Evolutionary conservation across 257 asterid species (phyloP), one percentile per base, ranked within the genome.

Genomic region (Rehmannia glutinosa): DNA sequence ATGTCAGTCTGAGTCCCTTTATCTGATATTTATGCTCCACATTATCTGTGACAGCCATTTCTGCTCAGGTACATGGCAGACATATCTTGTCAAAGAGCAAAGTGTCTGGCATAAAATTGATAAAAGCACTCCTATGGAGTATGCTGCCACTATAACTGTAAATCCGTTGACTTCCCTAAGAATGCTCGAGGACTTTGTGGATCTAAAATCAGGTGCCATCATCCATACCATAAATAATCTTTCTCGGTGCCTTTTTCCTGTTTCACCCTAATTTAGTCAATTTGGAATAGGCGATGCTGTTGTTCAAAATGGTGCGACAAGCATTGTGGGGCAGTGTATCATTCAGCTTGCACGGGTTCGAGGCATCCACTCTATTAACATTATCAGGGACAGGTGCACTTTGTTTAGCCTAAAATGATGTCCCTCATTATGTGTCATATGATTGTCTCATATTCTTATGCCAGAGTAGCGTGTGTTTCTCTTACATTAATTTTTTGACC

Each of bases 241-340:
- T 76, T 59, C 41, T 11, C 13, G 19, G 62, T 59, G 33, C 11
- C 10, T 70, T 76, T 28, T 13, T 42, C 28, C 36, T 45, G 20
- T 65, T 13, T 74, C 36, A 49, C 27, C 10, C 42, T 62, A 67
- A 56, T 39, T 62, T 78, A 4, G 76, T 73, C 25, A 16, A 45
- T 64, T 51, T 56, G 58, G 67, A 76, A 43, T 76, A 92, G 98
- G 99, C 32, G 95, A 94, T 80, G 75, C 86, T 71, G 75, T 94
- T 41, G 97, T 94, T 66, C 99, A 94, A 79, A 94, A 94, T 70
- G 99, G 99, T 50, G 96, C 99, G 30, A 91, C 99, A 39, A 91
- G 99, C 85, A 88, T 94, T 33, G 99, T 91, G 15, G 99, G 99
- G 53, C 99, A 87, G 82, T 94, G 99, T 63, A 50, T 88, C 75